Base-by-base conservation (phyloP, 202 grass and related monocot species). In the Zizania palustris region DNA sequence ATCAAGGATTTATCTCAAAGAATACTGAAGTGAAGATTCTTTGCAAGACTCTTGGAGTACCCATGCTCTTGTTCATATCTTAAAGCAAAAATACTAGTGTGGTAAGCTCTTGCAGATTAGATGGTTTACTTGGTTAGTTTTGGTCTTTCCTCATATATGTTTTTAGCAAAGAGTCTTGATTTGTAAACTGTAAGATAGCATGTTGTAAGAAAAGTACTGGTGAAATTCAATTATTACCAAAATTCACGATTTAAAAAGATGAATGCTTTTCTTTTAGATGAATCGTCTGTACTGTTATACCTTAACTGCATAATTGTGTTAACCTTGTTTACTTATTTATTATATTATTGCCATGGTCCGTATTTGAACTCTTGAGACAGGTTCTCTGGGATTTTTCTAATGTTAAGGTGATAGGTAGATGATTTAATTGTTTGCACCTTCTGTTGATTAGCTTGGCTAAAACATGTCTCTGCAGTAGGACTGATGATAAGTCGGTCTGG, bases 361-460 rank as follows among this genome's bases (percentile, higher is more conserved):
- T 21, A 34, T 35, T 35, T 18, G 1, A 60, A 18, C 51, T 66
- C 9, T 48, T 67, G 2, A 48, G 50, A 28, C 20, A 37, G 22
- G 49, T 28, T 76, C 35, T 40, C 59, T 13, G 12, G 12, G 7
- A 16, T 48, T 15, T 22, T 72, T 13, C 40, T 19, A 15, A 14
- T 16, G 34, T 9, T 16, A 3, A 22, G 9, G 28, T 45, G 71
- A 39, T 84, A 36, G 35, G 42, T 62, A 1, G 7, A 40, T 69
- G 36, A 16, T 46, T 41, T 28, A 65, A 6, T 40, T 81, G 44
- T 0, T 76, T 18, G 37, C 4, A 6, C 41, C 60, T 55, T 73
- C 53, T 40, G 44, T 49, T 65, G 61, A 77, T 73, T 83, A 51
- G 35, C 10, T 63, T 44, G 46, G 36, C 40, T 45, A 66, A n/a